phyloP scores from a whole-genome alignment of 805 yeast genomes.

The Zygotorulaspora chibaensis region DNA sequence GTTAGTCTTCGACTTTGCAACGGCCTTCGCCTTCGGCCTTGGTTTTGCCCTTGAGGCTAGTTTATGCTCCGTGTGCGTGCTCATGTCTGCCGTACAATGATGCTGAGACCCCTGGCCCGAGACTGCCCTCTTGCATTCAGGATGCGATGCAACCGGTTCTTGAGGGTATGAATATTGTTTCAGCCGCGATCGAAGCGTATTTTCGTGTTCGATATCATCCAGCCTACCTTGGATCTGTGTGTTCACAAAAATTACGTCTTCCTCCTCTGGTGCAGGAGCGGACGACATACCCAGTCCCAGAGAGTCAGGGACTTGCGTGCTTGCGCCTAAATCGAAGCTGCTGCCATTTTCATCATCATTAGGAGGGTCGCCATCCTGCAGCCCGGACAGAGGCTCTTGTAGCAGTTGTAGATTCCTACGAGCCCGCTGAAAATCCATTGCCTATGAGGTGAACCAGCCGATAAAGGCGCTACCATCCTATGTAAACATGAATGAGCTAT shows the following conservation, averaged over 20 bases:
- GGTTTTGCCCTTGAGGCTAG: neutral
- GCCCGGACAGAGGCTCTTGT: conserved; percentile 9
- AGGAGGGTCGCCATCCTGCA: neutral
- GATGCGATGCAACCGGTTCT: neutral
- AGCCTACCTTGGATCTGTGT: conserved; percentile 34
- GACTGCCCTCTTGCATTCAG: neutral
- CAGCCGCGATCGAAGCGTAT: conserved; percentile 15
- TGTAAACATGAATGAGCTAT: neutral
- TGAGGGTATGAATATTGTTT: conserved; percentile 22
- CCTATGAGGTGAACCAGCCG: neutral
- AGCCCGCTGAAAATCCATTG: conserved; percentile 29
- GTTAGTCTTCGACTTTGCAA: neutral
- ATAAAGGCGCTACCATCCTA: neutral
- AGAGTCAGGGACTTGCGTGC: conserved; percentile 16
- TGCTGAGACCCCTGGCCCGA: no score
- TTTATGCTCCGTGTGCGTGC: neutral
- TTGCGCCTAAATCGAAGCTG: conserved; percentile 1
- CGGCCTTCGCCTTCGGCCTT: neutral
- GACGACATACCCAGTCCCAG: conserved; percentile 5
- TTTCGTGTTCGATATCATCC: conserved; percentile 26
- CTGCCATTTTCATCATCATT: conserved; percentile 1
- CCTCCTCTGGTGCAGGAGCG: conserved; percentile 1
- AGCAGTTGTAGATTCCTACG: conserved; percentile 24
- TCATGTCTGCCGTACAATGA: no score
- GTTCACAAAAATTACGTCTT: conserved; percentile 21